Evolutionary conservation across 192 early-diverging fungal genomes (phyloP).

Genomic region (Coemansia sp.): DNA sequence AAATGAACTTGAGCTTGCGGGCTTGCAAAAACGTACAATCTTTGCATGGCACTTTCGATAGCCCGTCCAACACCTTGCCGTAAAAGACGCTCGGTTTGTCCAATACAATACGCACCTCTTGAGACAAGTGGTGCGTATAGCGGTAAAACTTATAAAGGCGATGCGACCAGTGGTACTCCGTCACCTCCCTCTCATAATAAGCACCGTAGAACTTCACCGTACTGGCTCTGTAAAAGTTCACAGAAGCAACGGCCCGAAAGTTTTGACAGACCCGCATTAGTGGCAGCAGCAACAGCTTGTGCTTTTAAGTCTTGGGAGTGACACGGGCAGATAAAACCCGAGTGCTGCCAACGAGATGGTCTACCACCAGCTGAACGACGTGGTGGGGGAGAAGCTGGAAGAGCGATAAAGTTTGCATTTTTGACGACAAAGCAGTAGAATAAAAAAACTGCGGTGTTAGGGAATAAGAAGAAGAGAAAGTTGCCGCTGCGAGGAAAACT

Average conservation of each 20-base stretch:
- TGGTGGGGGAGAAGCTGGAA: background rate
- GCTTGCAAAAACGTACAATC: background rate
- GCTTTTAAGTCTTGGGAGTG: too few relatives aligned
- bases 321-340: too few relatives aligned
- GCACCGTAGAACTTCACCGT: too few relatives aligned
- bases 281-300: too few relatives aligned
- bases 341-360: background rate
- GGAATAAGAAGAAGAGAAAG: background rate
- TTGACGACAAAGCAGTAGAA: background rate
- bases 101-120: background rate
- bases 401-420: background rate
- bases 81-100: background rate
- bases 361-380: background rate
- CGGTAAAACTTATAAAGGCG: background rate
- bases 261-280: too few relatives aligned
- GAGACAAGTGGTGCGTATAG: background rate
- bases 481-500: background rate
- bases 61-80: background rate
- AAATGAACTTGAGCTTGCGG: background rate
- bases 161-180: background rate
- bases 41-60: background rate
- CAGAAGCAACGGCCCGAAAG: too few relatives aligned
- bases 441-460: background rate
- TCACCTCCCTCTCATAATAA: too few relatives aligned
- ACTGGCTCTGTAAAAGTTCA: too few relatives aligned